These are phyloP conservation scores for Botryotinia calthae DNA, from an alignment of 2,329 filamentous ascomycete species.

Conservation along the genomic window DNA sequence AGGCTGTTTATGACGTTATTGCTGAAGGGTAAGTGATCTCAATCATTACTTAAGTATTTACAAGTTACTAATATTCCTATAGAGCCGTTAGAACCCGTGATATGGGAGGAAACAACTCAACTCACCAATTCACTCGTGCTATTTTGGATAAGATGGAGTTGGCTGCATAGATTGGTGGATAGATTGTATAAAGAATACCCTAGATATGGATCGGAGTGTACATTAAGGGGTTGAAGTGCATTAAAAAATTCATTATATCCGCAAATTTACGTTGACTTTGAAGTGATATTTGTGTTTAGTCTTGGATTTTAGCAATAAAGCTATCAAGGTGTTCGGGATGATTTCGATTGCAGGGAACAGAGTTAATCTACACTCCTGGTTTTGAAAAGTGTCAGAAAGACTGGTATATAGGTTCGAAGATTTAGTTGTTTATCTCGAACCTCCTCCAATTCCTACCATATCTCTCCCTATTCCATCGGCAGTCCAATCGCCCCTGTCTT, in stretches of 20 bases:
- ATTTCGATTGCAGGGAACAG: background rate
- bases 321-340: background rate
- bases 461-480: background rate
- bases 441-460: background rate
- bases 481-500: background rate
- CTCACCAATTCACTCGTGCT: slow-evolving; percentile 91
- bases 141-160: slow-evolving; percentile 93
- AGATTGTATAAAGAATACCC: slow-evolving; percentile 33
- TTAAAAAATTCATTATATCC: slow-evolving; percentile 28
- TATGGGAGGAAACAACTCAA: slow-evolving; percentile 89
- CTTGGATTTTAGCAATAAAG: background rate
- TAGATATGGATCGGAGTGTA: slow-evolving; percentile 30
- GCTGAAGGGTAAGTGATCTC: slow-evolving; percentile 73
- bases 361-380: too few relatives aligned
- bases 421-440: background rate
- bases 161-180: slow-evolving; percentile 31
- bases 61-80: slow-evolving; percentile 37
- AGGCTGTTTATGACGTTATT: slow-evolving; percentile 75
- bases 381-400: background rate
- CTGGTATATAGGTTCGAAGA: background rate
- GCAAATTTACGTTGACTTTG: background rate
- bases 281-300: background rate
- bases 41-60: background rate
- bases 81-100: slow-evolving; percentile 88
- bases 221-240: slow-evolving; percentile 31